Conservation (phyloP, 257 asterid genomes). For the Thymus mandschuricus region DNA sequence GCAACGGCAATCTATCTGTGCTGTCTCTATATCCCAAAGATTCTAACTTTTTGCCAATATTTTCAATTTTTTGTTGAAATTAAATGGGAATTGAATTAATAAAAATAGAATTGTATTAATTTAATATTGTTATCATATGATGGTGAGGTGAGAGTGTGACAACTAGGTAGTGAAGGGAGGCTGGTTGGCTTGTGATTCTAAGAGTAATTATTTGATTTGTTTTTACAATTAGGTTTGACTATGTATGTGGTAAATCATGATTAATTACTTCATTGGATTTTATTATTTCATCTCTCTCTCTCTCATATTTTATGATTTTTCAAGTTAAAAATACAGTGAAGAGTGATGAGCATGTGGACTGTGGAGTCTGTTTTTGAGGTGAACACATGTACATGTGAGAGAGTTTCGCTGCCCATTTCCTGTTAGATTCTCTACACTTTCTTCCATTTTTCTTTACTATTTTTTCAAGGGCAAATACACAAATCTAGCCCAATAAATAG, state of each 20-base stretch:
- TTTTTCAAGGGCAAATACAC: too few relatives aligned
- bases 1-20: constrained; percentile 55
- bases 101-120: too few relatives aligned
- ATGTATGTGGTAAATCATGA: constrained; percentile 39
- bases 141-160: constrained; percentile 48
- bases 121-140: constrained; percentile 18
- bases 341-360: background rate
- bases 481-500: too few relatives aligned
- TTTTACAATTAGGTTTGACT: constrained; percentile 10
- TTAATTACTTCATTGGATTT: background rate
- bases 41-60: constrained; percentile 28
- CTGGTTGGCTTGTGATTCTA: constrained; percentile 27
- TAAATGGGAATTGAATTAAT: too few relatives aligned
- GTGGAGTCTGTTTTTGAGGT: background rate
- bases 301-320: background rate
- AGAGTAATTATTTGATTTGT: constrained; percentile 33
- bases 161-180: constrained; percentile 47
- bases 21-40: constrained; percentile 52
- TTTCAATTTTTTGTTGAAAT: background rate
- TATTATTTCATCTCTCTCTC: background rate
- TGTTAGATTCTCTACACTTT: background rate
- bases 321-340: background rate
- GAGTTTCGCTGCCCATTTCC: background rate
- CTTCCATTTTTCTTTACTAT: too few relatives aligned
- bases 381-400: background rate